phyloP scores from a whole-genome alignment of 768 basidiomycete species.

The Termitomyces sp. region DNA sequence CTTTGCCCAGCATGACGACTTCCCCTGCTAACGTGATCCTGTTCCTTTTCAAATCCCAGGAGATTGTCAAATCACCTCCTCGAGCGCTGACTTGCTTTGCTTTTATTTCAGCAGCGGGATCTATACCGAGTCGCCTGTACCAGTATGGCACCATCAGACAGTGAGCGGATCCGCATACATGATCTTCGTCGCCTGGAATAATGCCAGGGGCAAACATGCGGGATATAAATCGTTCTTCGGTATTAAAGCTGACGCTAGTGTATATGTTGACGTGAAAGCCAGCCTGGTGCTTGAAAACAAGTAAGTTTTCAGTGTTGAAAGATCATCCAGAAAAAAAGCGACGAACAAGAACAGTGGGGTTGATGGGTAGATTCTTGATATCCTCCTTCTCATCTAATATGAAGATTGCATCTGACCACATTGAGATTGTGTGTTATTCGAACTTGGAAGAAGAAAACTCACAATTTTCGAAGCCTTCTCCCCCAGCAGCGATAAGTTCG shows the following conservation, averaged over 20 bases:
- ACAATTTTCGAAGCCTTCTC: slow-evolving; percentile 25
- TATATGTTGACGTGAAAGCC: slow-evolving; percentile 32
- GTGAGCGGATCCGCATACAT: slow-evolving; percentile 45
- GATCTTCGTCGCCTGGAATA: slow-evolving; percentile 14
- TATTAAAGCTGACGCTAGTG: slow-evolving; percentile 27
- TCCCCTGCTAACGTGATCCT: slow-evolving; percentile 31
- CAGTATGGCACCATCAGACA: slow-evolving; percentile 39
- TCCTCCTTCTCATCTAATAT: slow-evolving; percentile 31
- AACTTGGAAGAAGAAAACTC: slow-evolving; percentile 4
- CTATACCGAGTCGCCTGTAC: slow-evolving; percentile 24
- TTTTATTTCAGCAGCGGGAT: slow-evolving; percentile 21
- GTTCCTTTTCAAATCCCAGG: slow-evolving; percentile 27
- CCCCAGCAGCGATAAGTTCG: slow-evolving; percentile 31
- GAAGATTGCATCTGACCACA: slow-evolving; percentile 27
- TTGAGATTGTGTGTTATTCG: neutral
- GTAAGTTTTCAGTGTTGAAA: neutral
- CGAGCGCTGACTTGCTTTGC: slow-evolving; percentile 48
- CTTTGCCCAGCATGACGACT: slow-evolving; percentile 25
- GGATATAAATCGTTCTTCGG: slow-evolving; percentile 35
- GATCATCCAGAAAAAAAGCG: neutral
- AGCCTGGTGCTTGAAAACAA: slow-evolving; percentile 18
- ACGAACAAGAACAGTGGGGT: slow-evolving; percentile 5
- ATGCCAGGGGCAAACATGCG: slow-evolving; percentile 41
- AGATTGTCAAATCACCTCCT: slow-evolving; percentile 32
- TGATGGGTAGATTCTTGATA: slow-evolving; percentile 6